Conservation (phyloP, 1,284 basidiomycete species). For the Trametes polyzona region DNA sequence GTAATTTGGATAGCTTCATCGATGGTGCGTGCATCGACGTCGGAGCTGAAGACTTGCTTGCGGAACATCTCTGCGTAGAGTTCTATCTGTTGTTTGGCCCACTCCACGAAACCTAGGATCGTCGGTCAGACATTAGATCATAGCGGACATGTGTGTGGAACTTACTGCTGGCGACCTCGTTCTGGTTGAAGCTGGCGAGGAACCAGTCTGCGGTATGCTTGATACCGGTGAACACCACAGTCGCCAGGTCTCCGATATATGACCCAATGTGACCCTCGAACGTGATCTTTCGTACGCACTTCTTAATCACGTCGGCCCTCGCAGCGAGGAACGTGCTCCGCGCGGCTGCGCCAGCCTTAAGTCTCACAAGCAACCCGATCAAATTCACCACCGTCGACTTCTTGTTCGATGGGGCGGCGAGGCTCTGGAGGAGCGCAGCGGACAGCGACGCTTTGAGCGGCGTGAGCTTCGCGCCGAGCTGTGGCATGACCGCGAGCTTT, state of each 20-base stretch:
- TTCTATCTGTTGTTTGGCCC: slow-evolving; percentile 90
- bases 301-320: slow-evolving; percentile 76
- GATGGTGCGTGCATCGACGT: slow-evolving; percentile 68
- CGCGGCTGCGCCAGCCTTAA: slow-evolving; percentile 82
- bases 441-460: slow-evolving; percentile 75
- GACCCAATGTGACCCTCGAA: slow-evolving; percentile 90
- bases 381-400: slow-evolving; percentile 79
- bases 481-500: slow-evolving; percentile 59
- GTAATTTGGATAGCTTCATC: slow-evolving; percentile 81
- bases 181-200: slow-evolving; percentile 93
- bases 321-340: slow-evolving; percentile 84
- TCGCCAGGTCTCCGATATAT: slow-evolving; percentile 80
- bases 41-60: slow-evolving; percentile 88
- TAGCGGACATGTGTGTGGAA: slow-evolving; percentile 14
- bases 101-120: slow-evolving; percentile 84
- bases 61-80: slow-evolving; percentile 86
- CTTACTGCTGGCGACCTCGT: slow-evolving; percentile 89
- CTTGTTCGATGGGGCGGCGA: slow-evolving; percentile 76
- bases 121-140: neutral
- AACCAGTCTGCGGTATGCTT: slow-evolving; percentile 99
- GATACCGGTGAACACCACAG: slow-evolving; percentile 87
- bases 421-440: slow-evolving; percentile 71
- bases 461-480: slow-evolving; percentile 64
- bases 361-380: slow-evolving; percentile 72
- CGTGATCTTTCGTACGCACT: slow-evolving; percentile 81